These are phyloP conservation scores for Beauveria asiatica DNA, from an alignment of 2,329 filamentous ascomycete genomes.

Conservation along the genomic window DNA sequence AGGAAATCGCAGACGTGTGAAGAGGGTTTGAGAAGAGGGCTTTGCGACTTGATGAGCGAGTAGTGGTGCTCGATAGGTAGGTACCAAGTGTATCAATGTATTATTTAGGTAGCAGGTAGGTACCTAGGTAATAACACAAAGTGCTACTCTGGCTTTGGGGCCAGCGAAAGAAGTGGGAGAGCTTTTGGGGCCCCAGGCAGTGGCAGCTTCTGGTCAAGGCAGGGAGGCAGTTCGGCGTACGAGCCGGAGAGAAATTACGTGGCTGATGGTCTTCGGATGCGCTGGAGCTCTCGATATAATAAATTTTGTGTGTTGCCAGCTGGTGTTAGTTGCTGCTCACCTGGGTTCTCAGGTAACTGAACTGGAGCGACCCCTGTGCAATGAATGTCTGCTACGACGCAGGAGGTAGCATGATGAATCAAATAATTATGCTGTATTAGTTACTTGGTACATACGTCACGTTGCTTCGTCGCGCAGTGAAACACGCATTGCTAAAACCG, in stretches of 20 bases:
- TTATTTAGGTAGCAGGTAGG: too few relatives aligned
- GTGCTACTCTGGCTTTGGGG: too few relatives aligned
- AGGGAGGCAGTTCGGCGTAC: background rate
- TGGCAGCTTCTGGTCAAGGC: background rate
- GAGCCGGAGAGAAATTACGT: constrained; percentile 7
- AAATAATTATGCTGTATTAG: background rate
- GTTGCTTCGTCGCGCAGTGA: background rate
- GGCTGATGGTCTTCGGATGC: constrained; percentile 7
- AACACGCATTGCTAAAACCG: background rate
- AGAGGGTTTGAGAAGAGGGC: constrained; percentile 10
- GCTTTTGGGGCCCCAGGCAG: background rate
- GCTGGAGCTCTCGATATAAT: background rate
- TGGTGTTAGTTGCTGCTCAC: background rate
- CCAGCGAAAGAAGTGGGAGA: background rate
- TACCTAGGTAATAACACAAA: too few relatives aligned
- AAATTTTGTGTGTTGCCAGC: background rate
- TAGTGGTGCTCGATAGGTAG: background rate
- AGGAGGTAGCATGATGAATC: background rate
- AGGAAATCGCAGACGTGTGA: constrained; percentile 4
- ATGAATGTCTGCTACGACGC: background rate
- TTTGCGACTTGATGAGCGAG: background rate
- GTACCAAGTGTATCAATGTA: too few relatives aligned
- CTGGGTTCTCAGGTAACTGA: background rate
- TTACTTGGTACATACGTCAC: background rate
- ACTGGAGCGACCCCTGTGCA: background rate